Base-by-base conservation (phyloP, 495 filamentous ascomycete genomes). In the Penicillium ochrochloron region DNA sequence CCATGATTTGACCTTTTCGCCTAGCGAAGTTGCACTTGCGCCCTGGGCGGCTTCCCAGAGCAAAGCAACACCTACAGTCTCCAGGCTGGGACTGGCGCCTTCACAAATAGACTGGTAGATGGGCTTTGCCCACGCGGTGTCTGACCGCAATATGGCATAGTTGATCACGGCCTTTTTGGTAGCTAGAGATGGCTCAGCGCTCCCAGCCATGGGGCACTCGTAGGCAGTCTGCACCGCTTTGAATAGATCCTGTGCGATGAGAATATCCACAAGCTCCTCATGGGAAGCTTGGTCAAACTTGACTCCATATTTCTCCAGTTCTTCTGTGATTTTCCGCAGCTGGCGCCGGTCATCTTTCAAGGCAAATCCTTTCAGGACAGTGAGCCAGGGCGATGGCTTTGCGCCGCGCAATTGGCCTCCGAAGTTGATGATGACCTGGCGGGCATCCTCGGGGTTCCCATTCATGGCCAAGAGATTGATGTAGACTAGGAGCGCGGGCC, bases 31-130 rank as follows among this genome's bases (percentile, higher is more conserved):
- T 6, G 90, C 86, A 12, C 86, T 86, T 70, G 85, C 89, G 10
- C 88, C 89, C 63, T 89, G 84, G 14, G 88, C 82, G 14, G 89
- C 89, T 29, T 91, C 87, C 90, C 91, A 96, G 53, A 90, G 84
- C 46, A 97, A 82, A 8, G 89, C 77, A 34, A 89, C 81, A 66
- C 93, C 87, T 84, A 90, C 90, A 12, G 70, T 79, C 27, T 82
- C 76, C 46, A 89, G 84, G 29, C 62, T 73, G 41, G 89, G 84
- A 31, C 64, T 72, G 23, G 81, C 83, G 19, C 65, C 77, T 50
- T 82, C 76, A 29, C 88, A 70, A 19, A 93, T 70, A 5, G 85
- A 76, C 35, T 86, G 78, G 41, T 92, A 86, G 23, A 96, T 77
- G 19, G 80, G 66, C 53, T 83, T 79, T 2, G 88, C 89, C 85